phyloP scores from a whole-genome alignment of 1,284 basidiomycete species.

The Chiua sp. region DNA sequence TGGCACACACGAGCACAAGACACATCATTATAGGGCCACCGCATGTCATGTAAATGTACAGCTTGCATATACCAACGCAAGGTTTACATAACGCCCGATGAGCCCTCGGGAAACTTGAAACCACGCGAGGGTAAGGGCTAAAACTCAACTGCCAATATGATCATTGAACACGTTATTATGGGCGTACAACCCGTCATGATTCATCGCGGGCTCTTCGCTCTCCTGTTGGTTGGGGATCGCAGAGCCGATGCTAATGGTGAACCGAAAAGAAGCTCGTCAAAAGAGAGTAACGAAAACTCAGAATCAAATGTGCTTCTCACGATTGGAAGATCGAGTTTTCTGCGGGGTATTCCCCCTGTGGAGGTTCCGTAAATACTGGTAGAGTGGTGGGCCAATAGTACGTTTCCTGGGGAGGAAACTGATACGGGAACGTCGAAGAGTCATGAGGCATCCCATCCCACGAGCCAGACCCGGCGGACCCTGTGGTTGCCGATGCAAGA shows the following conservation, averaged over 20 bases:
- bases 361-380: background rate
- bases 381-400: background rate
- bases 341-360: conserved; percentile 14
- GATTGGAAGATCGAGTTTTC: conserved; percentile 3
- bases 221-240: conserved; percentile 4
- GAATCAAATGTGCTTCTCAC: conserved; percentile 12
- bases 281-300: background rate
- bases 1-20: conserved; percentile 30
- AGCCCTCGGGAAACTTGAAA: background rate
- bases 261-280: conserved; percentile 11
- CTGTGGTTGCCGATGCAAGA: background rate
- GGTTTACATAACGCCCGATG: conserved; percentile 15
- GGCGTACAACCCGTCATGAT: conserved; percentile 8
- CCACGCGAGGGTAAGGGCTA: conserved; percentile 3
- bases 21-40: conserved; percentile 14
- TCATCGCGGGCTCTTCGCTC: conserved; percentile 14
- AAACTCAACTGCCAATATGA: conserved; percentile 14
- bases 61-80: background rate
- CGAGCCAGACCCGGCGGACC: conserved; percentile 4
- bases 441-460: conserved; percentile 20
- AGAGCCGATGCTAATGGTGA: conserved; percentile 5
- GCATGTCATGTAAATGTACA: conserved; percentile 2
- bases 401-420: conserved; percentile 1
- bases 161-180: conserved; percentile 15
- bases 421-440: conserved; percentile 7